Base-by-base conservation (phyloP, 768 basidiomycete species). In the Rossbeevera mucosa region DNA sequence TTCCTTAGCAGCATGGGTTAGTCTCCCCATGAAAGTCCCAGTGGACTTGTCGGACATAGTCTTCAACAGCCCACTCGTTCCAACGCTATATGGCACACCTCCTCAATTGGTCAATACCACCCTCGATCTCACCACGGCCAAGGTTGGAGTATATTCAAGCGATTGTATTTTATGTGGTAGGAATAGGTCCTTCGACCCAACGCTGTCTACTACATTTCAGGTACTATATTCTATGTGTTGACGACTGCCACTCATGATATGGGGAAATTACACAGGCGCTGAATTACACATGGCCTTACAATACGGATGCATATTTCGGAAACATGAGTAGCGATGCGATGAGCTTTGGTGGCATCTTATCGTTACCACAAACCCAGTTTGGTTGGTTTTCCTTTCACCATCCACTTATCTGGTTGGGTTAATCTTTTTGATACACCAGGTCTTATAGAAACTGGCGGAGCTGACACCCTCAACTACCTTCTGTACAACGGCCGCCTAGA, bases 101-200 rank as follows among this genome's bases (percentile, higher is more conserved):
- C 55, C 55, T 41, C 51, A 62, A 33, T 8, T 51, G 24, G 51
- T 64, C 38, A 50, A 56, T 25, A 48, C 53, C 14, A 59, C 59
- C 12, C 51, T 61, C 28, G 60, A 61, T 24, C 40, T 61, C 33
- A 62, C 36, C 24, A 58, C 51, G 4, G 56, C 31, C 29, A 62
- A 62, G 42, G 14, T 59, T 21, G 63, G 36, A 0, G 59, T 64
- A 13, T 62, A 61, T 48, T 61, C 63, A 11, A 58, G 53, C 13
- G 43, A 40, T 22, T 65, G 62, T 14, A 50, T 63, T 45, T 44
- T 65, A 20, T 64, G 62, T 28, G 42, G 54, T 25, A 61, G 62
- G 38, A 62, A 52, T 16, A 55, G 57, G 16, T 50, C 48, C 16
- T 59, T 59, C 38, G 51, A 59, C 28, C 42, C 53, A 5, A 36